Base-by-base conservation (phyloP, 2,329 filamentous ascomycete species). In the Fusarium sp. region DNA sequence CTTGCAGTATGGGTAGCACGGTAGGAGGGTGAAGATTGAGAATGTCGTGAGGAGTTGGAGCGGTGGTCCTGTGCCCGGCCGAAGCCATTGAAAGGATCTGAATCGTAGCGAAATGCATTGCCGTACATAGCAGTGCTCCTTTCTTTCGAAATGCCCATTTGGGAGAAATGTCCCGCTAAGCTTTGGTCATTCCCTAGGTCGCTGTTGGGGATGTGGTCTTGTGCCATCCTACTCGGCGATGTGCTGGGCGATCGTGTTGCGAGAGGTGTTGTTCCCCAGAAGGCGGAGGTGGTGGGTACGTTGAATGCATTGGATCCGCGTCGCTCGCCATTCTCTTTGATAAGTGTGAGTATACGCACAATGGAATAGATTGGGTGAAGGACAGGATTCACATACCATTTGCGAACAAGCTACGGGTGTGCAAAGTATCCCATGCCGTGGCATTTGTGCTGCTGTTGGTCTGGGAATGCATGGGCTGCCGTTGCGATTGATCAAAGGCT, bases 241-340 rank as follows among this genome's bases (percentile, higher is more conserved):
- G 87, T 87, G 72, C 85, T 89, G 64, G 86, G 86, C 40, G 87
- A 86, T 73, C 80, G 81, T 43, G 79, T 64, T 56, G 76, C 66
- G 35, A 77, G 82, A 50, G 90, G 88, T 30, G 85, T 82, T 71
- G 87, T n/a, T 19, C 30, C 88, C 92, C 92, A 94, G 83, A 71
- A 85, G 83, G 67, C 93, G 52, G 86, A 85, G 74, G 93, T 91
- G 23, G 89, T 88, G 46, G 90, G 89, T 49, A 89, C 87, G 67
- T 93, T 86, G 43, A 95, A 85, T 66, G 92, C 92, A 69, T 90
- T 88, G 10, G 92, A 94, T 54, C 92, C 93, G 7, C 90, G 91
- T 61, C 78, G 75, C 33, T 79, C 78, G 61, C 82, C 78, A 63
- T 77, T 60, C 23, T 81, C 81, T 81, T 64, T 25, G 30, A 23